phyloP scores from a whole-genome alignment of 495 filamentous ascomycete genomes.

The Talaromyces proteolyticus region DNA sequence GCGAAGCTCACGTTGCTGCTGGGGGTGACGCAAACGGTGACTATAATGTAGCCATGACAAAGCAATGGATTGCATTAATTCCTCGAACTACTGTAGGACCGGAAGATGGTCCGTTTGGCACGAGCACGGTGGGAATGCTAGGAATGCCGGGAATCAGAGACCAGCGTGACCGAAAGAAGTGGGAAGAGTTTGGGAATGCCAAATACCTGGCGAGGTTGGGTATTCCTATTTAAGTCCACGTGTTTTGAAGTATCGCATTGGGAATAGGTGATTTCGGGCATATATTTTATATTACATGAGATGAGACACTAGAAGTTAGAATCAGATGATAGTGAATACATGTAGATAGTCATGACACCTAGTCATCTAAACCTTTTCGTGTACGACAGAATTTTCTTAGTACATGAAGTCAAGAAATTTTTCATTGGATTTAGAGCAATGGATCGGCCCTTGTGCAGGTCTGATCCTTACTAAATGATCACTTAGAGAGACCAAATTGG shows the following conservation, averaged over 20 bases:
- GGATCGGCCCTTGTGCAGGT: too few relatives aligned
- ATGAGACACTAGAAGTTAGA: too few relatives aligned
- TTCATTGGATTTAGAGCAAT: too few relatives aligned
- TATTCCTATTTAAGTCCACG: background rate
- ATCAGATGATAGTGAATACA: too few relatives aligned
- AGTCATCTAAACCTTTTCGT: too few relatives aligned
- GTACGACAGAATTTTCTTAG: too few relatives aligned
- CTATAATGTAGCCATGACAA: slow-evolving; percentile 12
- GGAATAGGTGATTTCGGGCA: background rate
- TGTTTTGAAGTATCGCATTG: background rate
- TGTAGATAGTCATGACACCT: too few relatives aligned
- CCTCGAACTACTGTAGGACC: slow-evolving; percentile 7
- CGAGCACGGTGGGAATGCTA: slow-evolving; percentile 11
- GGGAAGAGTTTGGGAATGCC: slow-evolving; percentile 2
- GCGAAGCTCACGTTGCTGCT: slow-evolving; percentile 5
- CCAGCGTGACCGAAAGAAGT: slow-evolving; percentile 5
- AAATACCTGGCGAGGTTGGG: slow-evolving; percentile 6
- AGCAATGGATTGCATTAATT: slow-evolving; percentile 13
- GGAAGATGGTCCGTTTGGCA: slow-evolving; percentile 7
- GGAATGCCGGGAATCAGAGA: slow-evolving; percentile 3
- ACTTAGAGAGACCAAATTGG: too few relatives aligned
- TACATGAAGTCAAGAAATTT: too few relatives aligned
- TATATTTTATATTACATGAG: too few relatives aligned
- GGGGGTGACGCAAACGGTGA: slow-evolving; percentile 6
- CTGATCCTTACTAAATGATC: too few relatives aligned